These are phyloP conservation scores for Didymella arachidicola DNA, from an alignment of 2,329 filamentous ascomycete genomes.

Conservation along the genomic window DNA sequence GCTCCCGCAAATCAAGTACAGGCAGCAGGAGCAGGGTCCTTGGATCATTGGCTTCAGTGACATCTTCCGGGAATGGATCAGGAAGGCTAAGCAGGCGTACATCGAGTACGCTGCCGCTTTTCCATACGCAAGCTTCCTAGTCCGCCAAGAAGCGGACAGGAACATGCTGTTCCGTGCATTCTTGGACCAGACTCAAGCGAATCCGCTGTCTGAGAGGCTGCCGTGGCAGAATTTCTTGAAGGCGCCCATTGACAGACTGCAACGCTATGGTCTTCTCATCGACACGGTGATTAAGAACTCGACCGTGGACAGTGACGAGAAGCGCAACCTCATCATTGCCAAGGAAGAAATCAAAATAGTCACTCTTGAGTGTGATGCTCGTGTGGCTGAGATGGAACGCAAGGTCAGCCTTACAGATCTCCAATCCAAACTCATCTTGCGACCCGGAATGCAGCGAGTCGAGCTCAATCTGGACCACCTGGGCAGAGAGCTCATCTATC, in stretches of 20 bases:
- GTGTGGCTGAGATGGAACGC: slow-evolving; percentile 90
- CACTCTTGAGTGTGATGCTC: slow-evolving; percentile 87
- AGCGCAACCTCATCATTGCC: slow-evolving; percentile 79
- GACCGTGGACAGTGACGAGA: slow-evolving; percentile 85
- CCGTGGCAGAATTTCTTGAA: slow-evolving; percentile 97
- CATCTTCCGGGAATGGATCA: slow-evolving; percentile 97
- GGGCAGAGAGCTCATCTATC: slow-evolving; percentile 86
- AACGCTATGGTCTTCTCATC: slow-evolving; percentile 86
- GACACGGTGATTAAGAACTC: slow-evolving; percentile 85
- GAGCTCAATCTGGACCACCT: slow-evolving; percentile 90
- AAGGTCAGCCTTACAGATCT: slow-evolving; percentile 90
- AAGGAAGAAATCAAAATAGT: slow-evolving; percentile 92
- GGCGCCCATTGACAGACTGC: slow-evolving; percentile 87
- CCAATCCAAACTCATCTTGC: slow-evolving; percentile 79
- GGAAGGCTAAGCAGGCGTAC: slow-evolving; percentile 88
- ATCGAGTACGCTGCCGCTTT: slow-evolving; percentile 91
- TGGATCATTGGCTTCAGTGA: slow-evolving; percentile 96
- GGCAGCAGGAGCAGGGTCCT: slow-evolving; percentile 94
- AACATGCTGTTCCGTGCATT: slow-evolving; percentile 90
- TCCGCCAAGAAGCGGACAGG: slow-evolving; percentile 82
- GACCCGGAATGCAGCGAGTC: slow-evolving; percentile 84
- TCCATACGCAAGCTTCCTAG: slow-evolving; percentile 80
- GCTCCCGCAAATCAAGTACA: slow-evolving; percentile 91
- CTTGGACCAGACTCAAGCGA: slow-evolving; percentile 77
- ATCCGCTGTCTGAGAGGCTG: slow-evolving; percentile 81